These are phyloP conservation scores for Fusarium nodosum DNA, from an alignment of 2,329 filamentous ascomycete genomes.

Conservation along the genomic window DNA sequence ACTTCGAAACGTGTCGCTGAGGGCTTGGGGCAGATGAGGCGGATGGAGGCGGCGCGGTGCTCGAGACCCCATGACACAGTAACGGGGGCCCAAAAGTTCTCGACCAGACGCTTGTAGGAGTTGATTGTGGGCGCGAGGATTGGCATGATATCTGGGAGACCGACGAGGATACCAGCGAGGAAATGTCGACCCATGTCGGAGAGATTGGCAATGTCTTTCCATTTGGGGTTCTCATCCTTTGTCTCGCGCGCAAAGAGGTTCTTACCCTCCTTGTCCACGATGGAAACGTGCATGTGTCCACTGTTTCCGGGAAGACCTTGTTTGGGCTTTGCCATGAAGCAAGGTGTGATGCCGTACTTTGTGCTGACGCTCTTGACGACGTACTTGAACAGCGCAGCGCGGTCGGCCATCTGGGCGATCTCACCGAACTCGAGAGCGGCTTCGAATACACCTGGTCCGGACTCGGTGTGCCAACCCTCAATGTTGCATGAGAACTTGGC, in stretches of 20 bases:
- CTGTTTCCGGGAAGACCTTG: constrained; percentile 93
- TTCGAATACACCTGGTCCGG: constrained; percentile 93
- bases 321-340: constrained; percentile 98
- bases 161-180: constrained; percentile 88
- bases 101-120: constrained; percentile 96
- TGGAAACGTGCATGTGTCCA: constrained; percentile 94
- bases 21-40: constrained; percentile 87
- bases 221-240: constrained; percentile 78
- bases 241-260: constrained; percentile 85
- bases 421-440: constrained; percentile 93
- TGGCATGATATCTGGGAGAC: constrained; percentile 95
- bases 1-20: constrained; percentile 94
- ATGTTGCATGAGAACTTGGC: constrained; percentile 82
- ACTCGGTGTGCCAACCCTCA: constrained; percentile 97
- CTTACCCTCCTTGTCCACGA: constrained; percentile 82
- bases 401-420: constrained; percentile 90
- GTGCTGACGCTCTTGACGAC: constrained; percentile 90
- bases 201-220: constrained; percentile 81
- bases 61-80: constrained; percentile 98
- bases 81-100: constrained; percentile 99
- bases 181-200: constrained; percentile 94
- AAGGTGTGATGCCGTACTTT: constrained; percentile 91
- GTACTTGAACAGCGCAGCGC: constrained; percentile 93
- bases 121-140: constrained; percentile 94
- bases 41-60: constrained; percentile 91